Conservation (phyloP, 164 flowering plant species). For the Chimonanthus salicifolius region DNA sequence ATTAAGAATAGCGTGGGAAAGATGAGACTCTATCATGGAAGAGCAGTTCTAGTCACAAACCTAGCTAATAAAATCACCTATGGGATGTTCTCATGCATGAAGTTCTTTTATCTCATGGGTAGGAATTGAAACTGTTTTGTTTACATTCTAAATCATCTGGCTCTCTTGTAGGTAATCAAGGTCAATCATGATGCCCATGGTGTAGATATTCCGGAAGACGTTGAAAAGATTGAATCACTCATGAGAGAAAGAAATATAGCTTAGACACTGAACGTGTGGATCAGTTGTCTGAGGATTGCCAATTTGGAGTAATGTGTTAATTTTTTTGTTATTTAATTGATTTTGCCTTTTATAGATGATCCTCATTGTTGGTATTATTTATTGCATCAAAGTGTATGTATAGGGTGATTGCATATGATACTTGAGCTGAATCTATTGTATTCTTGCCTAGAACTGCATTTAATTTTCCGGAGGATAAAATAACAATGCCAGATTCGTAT, state of each 20-base stretch:
- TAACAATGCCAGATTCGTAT: too few relatives aligned
- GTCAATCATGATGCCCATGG: conserved; percentile 45
- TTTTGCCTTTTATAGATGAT: background rate
- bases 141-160: background rate
- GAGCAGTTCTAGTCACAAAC: background rate
- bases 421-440: background rate
- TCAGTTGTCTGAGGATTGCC: background rate
- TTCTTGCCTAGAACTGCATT: background rate
- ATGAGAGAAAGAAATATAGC: conserved; percentile 33
- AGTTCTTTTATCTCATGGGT: background rate
- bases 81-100: background rate
- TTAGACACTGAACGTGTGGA: conserved; percentile 2
- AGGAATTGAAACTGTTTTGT: background rate
- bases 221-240: conserved; percentile 33
- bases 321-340: background rate
- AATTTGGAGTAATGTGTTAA: background rate
- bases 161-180: conserved; percentile 33
- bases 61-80: background rate
- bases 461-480: background rate
- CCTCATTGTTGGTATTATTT: too few relatives aligned
- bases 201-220: conserved; percentile 39
- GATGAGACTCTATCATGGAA: too few relatives aligned
- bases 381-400: background rate
- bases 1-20: too few relatives aligned
- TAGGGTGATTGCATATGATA: background rate